These are phyloP conservation scores for Rhodotorula mucilaginosa DNA, from an alignment of 1,284 basidiomycete genomes.

Conservation along the genomic window DNA sequence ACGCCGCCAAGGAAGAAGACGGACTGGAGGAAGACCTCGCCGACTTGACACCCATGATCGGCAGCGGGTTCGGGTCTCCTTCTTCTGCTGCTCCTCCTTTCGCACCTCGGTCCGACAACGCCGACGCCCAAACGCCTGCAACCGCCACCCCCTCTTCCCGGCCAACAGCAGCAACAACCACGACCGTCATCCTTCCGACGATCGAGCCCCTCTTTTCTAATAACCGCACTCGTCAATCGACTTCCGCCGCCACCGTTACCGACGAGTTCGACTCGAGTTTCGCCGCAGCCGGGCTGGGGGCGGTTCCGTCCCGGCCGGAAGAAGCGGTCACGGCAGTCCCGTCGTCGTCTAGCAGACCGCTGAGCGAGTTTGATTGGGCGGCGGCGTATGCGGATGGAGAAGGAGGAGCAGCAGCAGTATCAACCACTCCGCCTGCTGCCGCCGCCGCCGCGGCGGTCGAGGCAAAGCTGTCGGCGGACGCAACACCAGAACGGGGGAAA, in stretches of 20 bases:
- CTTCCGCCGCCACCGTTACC: too few relatives aligned
- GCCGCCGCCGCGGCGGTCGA: too few relatives aligned
- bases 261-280: too few relatives aligned
- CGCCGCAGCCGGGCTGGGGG: too few relatives aligned
- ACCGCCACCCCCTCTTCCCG: too few relatives aligned
- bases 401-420: too few relatives aligned
- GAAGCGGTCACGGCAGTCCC: not conserved
- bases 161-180: not conserved
- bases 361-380: conserved; percentile 29
- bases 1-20: not conserved
- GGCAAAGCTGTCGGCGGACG: not conserved
- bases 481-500: too few relatives aligned
- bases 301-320: not conserved
- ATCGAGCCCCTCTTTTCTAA: not conserved
- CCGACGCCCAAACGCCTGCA: too few relatives aligned
- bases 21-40: not conserved
- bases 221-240: too few relatives aligned
- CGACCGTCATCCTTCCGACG: not conserved
- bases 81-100: too few relatives aligned
- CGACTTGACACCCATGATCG: not conserved
- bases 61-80: not conserved
- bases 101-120: too few relatives aligned
- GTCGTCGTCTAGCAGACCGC: conserved; percentile 2
- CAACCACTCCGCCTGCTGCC: too few relatives aligned
- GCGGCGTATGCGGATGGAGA: conserved; percentile 10